Evolutionary conservation across 495 filamentous ascomycete genomes (phyloP).

Genomic region (Neurospora sp.): DNA sequence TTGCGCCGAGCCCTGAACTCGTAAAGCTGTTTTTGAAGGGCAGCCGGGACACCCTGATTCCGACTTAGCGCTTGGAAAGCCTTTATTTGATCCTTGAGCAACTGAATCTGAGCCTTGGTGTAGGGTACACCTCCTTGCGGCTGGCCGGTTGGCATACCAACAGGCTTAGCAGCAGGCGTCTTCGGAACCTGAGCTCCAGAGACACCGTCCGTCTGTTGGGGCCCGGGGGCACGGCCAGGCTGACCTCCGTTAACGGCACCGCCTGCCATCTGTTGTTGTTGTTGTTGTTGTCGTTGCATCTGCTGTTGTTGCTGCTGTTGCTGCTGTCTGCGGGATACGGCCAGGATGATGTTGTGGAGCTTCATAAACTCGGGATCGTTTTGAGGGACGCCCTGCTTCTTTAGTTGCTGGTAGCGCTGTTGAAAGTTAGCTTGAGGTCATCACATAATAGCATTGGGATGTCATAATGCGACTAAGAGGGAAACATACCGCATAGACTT

Average conservation of each 20-base stretch:
- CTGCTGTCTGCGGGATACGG: conserved; percentile 51
- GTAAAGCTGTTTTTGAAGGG: conserved; percentile 66
- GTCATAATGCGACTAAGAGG: background rate
- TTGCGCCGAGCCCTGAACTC: conserved; percentile 56
- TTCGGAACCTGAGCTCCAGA: conserved; percentile 13
- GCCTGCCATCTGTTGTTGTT: conserved; percentile 30
- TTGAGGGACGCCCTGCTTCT: conserved; percentile 58
- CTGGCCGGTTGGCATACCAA: conserved; percentile 7
- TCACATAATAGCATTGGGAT: background rate
- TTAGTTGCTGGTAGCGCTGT: conserved; percentile 77
- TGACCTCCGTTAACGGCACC: conserved; percentile 38
- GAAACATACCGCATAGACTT: conserved; percentile 46
- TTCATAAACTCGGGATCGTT: conserved; percentile 76
- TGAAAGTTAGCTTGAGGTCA: conserved; percentile 20
- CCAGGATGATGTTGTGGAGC: conserved; percentile 53
- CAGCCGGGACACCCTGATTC: conserved; percentile 64
- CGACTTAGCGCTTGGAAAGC: conserved; percentile 77
- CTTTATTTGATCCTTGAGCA: conserved; percentile 65
- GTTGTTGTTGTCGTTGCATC: conserved; percentile 22
- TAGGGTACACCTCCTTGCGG: conserved; percentile 35
- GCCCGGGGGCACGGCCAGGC: conserved; percentile 18
- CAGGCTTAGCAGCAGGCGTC: conserved; percentile 28
- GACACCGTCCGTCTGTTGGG: conserved; percentile 14
- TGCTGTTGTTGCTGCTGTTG: conserved; percentile 38
- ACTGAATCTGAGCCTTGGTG: conserved; percentile 57